Evolutionary conservation across 208 protist species (phyloP).

Genomic region (Trypanosoma theileri): DNA sequence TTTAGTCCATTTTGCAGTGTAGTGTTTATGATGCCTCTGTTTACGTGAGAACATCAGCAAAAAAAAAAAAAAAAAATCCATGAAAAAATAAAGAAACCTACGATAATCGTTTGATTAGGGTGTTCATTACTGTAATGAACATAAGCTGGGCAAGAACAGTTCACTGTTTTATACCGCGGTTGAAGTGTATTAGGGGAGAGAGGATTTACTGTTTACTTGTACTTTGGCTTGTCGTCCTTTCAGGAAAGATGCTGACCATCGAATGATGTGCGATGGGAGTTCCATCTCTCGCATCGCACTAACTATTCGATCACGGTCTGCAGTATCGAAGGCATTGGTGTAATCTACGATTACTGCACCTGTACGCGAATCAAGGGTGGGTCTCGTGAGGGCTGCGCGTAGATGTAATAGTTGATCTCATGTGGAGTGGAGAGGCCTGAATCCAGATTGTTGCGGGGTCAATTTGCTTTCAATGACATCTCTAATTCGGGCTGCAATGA

Average conservation of each 20-base stretch:
- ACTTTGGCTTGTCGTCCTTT: neutral
- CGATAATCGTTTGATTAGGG: constrained; percentile 10
- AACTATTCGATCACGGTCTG: constrained; percentile 5
- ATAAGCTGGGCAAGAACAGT: constrained; percentile 27
- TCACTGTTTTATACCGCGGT: constrained; percentile 22
- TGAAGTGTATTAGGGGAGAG: neutral
- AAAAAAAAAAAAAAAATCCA: no score
- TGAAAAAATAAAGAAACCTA: constrained; percentile 9
- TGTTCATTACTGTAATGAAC: constrained; percentile 31
- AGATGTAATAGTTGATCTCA: constrained; percentile 22
- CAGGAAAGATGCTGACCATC: constrained; percentile 5
- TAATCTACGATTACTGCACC: constrained; percentile 8
- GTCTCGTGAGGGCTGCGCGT: neutral
- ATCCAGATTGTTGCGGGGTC: constrained; percentile 20
- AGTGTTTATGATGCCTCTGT: constrained; percentile 9
- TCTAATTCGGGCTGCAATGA: constrained; percentile 17
- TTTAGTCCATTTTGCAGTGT: constrained; percentile 19
- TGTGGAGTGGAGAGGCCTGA: constrained; percentile 21
- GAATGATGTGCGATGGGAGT: neutral
- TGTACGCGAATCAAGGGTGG: neutral
- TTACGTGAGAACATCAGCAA: constrained; percentile 20
- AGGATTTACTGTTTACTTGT: neutral
- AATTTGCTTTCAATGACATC: constrained; percentile 19
- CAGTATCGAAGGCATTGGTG: constrained; percentile 20
- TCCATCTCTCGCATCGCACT: neutral